Evolutionary conservation across 306 rosid genomes (phyloP).

Genomic region (Trichosanthes truncata): DNA sequence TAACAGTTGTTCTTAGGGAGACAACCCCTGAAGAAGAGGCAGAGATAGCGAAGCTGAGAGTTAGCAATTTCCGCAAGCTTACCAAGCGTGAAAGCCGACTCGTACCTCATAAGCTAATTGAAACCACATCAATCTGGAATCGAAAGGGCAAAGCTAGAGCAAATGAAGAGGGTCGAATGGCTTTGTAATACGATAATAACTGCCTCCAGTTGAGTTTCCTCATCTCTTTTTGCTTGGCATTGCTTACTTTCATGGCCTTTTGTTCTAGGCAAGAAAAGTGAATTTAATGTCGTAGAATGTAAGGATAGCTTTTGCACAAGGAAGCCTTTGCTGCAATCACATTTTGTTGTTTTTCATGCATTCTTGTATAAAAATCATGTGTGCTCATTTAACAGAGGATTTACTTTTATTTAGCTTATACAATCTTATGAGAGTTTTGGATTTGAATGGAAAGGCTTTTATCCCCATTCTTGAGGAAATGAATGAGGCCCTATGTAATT

Average conservation of each 20-base stretch:
- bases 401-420: too few species aligned
- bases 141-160: constrained; percentile 33
- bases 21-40: constrained; percentile 84
- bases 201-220: not conserved
- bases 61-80: constrained; percentile 59
- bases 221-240: not conserved
- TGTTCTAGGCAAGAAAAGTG: not conserved
- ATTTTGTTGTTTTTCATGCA: too few species aligned
- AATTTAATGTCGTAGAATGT: not conserved
- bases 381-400: too few species aligned
- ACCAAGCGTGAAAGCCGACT: constrained; percentile 58
- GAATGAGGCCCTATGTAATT: too few species aligned
- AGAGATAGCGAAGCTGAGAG: constrained; percentile 70
- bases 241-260: not conserved
- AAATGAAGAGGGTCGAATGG: not conserved
- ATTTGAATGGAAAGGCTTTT: too few species aligned
- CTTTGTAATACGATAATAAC: not conserved
- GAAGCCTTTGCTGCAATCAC: not conserved
- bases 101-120: constrained; percentile 88
- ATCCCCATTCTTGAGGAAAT: too few species aligned
- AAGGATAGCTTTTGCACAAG: not conserved
- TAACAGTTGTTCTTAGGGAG: constrained; percentile 75
- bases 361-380: too few species aligned
- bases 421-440: too few species aligned
- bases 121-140: constrained; percentile 74